Base-by-base conservation (phyloP, 2,329 filamentous ascomycete species). In the Pestalotiopsis sp. region DNA sequence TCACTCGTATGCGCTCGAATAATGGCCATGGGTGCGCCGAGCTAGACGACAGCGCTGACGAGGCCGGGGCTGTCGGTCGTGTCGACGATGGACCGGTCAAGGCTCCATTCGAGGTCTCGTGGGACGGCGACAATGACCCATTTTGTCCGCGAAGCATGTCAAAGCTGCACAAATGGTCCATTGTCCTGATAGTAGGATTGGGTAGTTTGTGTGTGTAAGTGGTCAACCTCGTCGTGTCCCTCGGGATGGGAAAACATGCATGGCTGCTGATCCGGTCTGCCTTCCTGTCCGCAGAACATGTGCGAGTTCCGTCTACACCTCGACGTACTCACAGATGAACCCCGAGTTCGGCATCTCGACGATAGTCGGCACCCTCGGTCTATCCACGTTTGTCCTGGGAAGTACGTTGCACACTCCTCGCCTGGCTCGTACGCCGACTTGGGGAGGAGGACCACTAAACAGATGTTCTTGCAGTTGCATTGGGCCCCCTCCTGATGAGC, bases 251-350 rank as follows among this genome's bases (percentile, higher is more conserved):
- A 64, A 63, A 35, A 65, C 22, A 30, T 22, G 52, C 67, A 58
- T 66, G n/a, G 57, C 44, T 68, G 61, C 57, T 58, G 30, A 22
- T 58, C 65, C 66, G 71, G 30, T 35, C 67, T 73, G 22, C 14
- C 64, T n/a, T 24, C 65, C 10, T 1, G 14, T 48, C 52, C 22
- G 20, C 73, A 94, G 92, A 66, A 97, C 94, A 9, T 94, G 91
- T 76, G 89, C 92, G 1, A 94, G 92, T 61, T 96, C 94, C n/a
- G 89, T 97, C 73, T 97, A 98, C 79, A 95, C 94, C 0, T 88
- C 89, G 13, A 96, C 92, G 0, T 98, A 97, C 78, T 76, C 75
- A 20, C 92, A 96, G 78, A 88, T 97, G 79, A 88, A 91, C 70
- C 81, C 83, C 30, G 92, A 97, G 68, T 97, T 97, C 73, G 81